Evolutionary conservation across 352 stramenopile genomes (phyloP).

Genomic region (Globisporangium perplexum): DNA sequence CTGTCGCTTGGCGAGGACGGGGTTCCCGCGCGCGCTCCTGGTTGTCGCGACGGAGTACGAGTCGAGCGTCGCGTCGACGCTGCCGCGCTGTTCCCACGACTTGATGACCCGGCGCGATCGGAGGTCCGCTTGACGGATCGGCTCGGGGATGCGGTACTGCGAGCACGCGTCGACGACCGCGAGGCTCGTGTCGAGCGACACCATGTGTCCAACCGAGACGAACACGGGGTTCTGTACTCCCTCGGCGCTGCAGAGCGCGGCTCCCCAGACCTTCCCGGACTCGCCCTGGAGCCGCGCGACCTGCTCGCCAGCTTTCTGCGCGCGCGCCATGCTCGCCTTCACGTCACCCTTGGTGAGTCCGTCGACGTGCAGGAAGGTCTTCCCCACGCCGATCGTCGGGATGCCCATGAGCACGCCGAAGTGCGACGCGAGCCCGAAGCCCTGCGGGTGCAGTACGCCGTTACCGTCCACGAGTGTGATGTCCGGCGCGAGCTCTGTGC

Average conservation of each 20-base stretch:
- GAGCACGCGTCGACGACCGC: constrained; percentile 51
- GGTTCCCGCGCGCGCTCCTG: not conserved
- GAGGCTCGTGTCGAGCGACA: constrained; percentile 64
- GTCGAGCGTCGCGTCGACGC: constrained; percentile 53
- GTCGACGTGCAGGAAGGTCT: constrained; percentile 88
- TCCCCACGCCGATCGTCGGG: constrained; percentile 88
- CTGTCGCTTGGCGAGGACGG: constrained; percentile 2
- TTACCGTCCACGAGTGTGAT: constrained; percentile 93
- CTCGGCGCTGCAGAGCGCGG: constrained; percentile 53
- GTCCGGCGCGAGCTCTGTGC: constrained; percentile 62
- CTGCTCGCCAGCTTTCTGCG: constrained; percentile 23
- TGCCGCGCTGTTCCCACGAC: constrained; percentile 42
- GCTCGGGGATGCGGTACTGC: constrained; percentile 70
- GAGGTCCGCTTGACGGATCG: constrained; percentile 83
- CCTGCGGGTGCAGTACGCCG: constrained; percentile 80
- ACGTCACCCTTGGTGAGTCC: constrained; percentile 73
- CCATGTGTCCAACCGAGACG: constrained; percentile 71
- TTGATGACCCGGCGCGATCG: constrained; percentile 69
- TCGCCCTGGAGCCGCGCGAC: constrained; percentile 42
- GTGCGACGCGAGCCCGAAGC: constrained; percentile 91
- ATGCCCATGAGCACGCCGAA: constrained; percentile 88
- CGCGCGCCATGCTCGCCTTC: constrained; percentile 42
- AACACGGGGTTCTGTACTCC: constrained; percentile 77
- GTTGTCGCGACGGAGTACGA: constrained; percentile 13
- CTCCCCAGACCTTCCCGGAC: constrained; percentile 73